A percentile compares a stretch with the other conserved stretches of the same genome.
These are phyloP conservation scores for Copromyces sp. DNA, from an alignment of 495 filamentous ascomycete genomes.

Conservation along the genomic window DNA sequence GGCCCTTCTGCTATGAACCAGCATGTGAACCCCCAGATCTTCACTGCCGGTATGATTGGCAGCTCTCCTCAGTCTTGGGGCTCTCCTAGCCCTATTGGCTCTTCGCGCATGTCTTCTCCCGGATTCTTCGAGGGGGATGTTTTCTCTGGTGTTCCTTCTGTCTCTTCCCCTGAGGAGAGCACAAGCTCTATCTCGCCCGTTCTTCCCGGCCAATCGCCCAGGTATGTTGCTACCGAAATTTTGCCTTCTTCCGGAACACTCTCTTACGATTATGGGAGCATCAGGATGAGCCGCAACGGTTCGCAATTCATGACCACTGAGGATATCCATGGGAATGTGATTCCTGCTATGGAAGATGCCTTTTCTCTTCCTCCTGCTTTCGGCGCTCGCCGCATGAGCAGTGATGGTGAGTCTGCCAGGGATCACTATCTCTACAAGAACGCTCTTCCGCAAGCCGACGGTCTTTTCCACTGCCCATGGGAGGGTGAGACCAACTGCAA, in stretches of 20 bases:
- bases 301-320: conserved; percentile 31
- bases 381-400: conserved; percentile 34
- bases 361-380: conserved; percentile 35
- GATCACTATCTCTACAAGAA: conserved; percentile 72
- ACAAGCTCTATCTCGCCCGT: conserved; percentile 35
- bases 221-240: conserved; percentile 29
- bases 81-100: conserved; percentile 37
- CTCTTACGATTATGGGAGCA: conserved; percentile 15
- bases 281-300: conserved; percentile 23
- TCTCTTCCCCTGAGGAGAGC: conserved; percentile 33
- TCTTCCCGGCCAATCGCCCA: conserved; percentile 37
- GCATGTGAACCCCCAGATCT: conserved; percentile 39
- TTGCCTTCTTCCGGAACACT: conserved; percentile 3
- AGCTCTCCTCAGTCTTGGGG: conserved; percentile 39
- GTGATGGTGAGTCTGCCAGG: conserved; percentile 54
- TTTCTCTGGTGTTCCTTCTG: conserved; percentile 33
- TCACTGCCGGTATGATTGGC: conserved; percentile 31
- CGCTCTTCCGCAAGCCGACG: conserved; percentile 53
- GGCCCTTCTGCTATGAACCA: conserved; percentile 26
- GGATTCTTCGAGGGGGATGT: conserved; percentile 34
- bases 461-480: conserved; percentile 85
- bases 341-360: conserved; percentile 27
- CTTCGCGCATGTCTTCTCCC: conserved; percentile 38
- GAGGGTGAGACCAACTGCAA: conserved; percentile 64
- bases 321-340: conserved; percentile 30